A percentile compares a stretch with the other conserved stretches of the same genome.
Evolutionary conservation across 2,329 filamentous ascomycete species (phyloP).

Genomic region (Coleophoma eucalyptorum): DNA sequence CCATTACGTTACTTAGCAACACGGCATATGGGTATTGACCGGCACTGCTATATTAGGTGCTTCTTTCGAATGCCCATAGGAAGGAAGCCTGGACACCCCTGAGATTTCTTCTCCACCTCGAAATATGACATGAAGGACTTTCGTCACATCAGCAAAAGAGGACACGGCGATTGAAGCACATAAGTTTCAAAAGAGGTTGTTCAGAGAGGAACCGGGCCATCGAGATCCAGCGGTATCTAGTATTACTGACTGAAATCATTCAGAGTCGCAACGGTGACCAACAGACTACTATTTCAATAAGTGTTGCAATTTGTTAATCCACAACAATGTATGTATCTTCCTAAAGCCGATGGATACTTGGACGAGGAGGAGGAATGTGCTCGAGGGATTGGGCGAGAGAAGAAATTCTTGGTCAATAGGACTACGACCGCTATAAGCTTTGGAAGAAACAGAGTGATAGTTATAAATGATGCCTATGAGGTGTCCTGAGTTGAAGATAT

Average conservation of each 20-base stretch:
- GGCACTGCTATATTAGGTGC: too few relatives aligned
- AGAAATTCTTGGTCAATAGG: constrained; percentile 20
- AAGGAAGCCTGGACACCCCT: too few relatives aligned
- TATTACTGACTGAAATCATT: constrained; percentile 1
- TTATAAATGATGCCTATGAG: constrained; percentile 13
- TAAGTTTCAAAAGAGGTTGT: constrained; percentile 1
- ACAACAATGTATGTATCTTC: constrained; percentile 22
- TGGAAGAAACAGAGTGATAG: constrained; percentile 6
- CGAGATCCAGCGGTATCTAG: neutral
- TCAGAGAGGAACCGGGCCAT: neutral
- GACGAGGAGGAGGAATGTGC: constrained; percentile 16
- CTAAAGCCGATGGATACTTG: constrained; percentile 23
- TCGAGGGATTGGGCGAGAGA: constrained; percentile 20
- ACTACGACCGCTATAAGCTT: constrained; percentile 8
- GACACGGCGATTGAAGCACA: constrained; percentile 5
- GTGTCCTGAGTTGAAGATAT: constrained; percentile 9
- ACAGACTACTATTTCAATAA: constrained; percentile 24
- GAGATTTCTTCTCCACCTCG: too few relatives aligned
- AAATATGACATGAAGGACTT: constrained; percentile 8
- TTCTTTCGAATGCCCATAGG: too few relatives aligned
- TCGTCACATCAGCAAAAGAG: constrained; percentile 2
- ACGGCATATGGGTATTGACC: too few relatives aligned
- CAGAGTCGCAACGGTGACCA: constrained; percentile 12
- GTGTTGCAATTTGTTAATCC: constrained; percentile 21
- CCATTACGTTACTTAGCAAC: too few relatives aligned